A percentile compares a stretch with the other conserved stretches of the same genome.
Conservation (phyloP, 208 protist genomes). For the Herpetomonas samuelpessoai region DNA sequence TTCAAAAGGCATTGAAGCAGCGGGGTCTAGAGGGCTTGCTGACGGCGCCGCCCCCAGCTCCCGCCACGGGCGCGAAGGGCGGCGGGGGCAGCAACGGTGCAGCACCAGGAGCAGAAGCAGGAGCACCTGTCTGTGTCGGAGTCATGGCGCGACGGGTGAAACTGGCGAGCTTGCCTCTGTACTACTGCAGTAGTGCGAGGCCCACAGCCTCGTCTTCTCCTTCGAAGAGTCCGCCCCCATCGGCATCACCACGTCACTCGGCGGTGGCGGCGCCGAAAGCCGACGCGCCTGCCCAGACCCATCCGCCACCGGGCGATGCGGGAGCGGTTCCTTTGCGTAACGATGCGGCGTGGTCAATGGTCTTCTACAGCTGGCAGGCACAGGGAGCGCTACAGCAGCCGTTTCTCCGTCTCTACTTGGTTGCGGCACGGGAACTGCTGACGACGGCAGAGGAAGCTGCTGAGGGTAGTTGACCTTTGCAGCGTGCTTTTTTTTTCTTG, state of each 20-base stretch:
- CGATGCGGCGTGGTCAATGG: constrained; percentile 36
- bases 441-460: no score
- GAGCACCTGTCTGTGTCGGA: no score
- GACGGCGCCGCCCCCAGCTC: no score
- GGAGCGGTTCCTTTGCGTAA: constrained; percentile 26
- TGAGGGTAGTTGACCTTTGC: no score
- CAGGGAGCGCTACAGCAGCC: constrained; percentile 21
- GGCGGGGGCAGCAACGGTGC: no score
- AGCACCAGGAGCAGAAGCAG: no score
- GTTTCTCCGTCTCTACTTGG: constrained; percentile 50
- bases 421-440: constrained; percentile 21
- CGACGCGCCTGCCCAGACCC: no score
- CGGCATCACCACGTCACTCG: no score
- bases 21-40: constrained; percentile 17
- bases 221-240: no score
- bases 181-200: background rate
- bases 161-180: background rate
- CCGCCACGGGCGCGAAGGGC: no score
- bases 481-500: no score
- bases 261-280: background rate
- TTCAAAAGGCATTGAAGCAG: constrained; percentile 33
- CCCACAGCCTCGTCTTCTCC: no score
- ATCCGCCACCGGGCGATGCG: background rate
- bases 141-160: constrained; percentile 11
- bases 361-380: constrained; percentile 21